phyloP scores from a whole-genome alignment of 78 protist species.

The Tieghemostelium lacteum region DNA sequence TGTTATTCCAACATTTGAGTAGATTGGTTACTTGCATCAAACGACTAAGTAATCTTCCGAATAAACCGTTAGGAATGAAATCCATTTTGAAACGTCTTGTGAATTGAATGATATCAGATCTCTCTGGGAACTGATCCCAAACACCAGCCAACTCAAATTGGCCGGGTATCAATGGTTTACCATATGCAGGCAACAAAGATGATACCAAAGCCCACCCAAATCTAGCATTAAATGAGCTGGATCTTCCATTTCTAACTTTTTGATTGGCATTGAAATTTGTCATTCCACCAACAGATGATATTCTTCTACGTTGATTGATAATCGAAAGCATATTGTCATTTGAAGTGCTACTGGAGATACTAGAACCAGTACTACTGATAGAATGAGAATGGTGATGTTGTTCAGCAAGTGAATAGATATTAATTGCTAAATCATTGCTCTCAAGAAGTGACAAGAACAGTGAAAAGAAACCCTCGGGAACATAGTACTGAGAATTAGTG shows the following conservation, averaged over 20 bases:
- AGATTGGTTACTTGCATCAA: constrained; percentile 51
- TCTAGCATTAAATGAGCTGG: constrained; percentile 65
- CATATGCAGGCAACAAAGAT: constrained; percentile 3
- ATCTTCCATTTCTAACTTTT: constrained; percentile 49
- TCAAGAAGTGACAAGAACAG: constrained; percentile 45
- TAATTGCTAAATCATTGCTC: constrained; percentile 42
- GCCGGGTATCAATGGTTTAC: neutral
- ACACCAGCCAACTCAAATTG: constrained; percentile 8
- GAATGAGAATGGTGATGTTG: neutral
- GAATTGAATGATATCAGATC: constrained; percentile 15
- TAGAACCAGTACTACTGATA: neutral
- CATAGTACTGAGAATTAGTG: constrained; percentile 42
- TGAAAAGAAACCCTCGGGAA: constrained; percentile 70
- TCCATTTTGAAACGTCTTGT: constrained; percentile 33
- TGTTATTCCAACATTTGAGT: constrained; percentile 55
- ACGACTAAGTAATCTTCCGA: constrained; percentile 39
- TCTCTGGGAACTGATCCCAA: constrained; percentile 42
- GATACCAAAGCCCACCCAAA: constrained; percentile 61
- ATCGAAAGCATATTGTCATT: no score
- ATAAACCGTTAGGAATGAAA: constrained; percentile 49
- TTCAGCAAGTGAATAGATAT: constrained; percentile 19
- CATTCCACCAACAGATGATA: constrained; percentile 2
- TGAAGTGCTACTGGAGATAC: neutral
- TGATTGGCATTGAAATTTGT: constrained; percentile 20
- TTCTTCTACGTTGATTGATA: no score